phyloP scores from a whole-genome alignment of 1,284 basidiomycete species.

The Trichosporon sp. region DNA sequence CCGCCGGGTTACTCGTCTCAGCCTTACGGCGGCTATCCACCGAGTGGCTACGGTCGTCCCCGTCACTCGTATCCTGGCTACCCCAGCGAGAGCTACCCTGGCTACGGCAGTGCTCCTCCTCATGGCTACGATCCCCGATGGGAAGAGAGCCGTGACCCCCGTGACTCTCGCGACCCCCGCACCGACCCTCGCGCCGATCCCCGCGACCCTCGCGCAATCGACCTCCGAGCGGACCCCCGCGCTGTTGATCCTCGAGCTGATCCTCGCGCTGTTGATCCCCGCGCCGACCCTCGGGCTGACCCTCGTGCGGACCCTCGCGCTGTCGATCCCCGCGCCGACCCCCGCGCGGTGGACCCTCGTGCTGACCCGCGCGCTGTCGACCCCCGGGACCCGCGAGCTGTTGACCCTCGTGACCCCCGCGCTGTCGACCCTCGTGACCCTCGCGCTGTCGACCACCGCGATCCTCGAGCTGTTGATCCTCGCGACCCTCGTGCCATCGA shows the following conservation, averaged over 20 bases:
- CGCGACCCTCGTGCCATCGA: conserved; percentile 20
- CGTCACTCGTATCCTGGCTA: conserved; percentile 21
- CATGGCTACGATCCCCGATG: conserved; percentile 28
- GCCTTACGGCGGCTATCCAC: conserved; percentile 21
- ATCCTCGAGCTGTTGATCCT: background rate
- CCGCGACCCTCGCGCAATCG: background rate
- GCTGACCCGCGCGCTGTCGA: conserved; percentile 2
- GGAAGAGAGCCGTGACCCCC: conserved; percentile 21
- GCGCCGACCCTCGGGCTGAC: conserved; percentile 20
- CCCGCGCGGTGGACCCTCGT: conserved; percentile 14
- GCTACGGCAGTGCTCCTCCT: conserved; percentile 23
- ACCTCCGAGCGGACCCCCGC: background rate
- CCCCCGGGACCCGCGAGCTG: conserved; percentile 18
- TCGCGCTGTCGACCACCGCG: conserved; percentile 7
- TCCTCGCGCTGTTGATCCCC: background rate
- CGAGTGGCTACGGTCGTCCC: conserved; percentile 12
- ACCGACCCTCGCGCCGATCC: background rate
- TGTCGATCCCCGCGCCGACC: conserved; percentile 16
- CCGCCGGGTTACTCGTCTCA: conserved; percentile 21
- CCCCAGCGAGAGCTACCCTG: conserved; percentile 16
- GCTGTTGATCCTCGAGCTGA: conserved; percentile 3
- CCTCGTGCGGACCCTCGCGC: conserved; percentile 13
- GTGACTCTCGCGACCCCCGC: conserved; percentile 12
- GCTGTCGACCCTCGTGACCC: conserved; percentile 20
- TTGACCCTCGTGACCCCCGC: conserved; percentile 18